Base-by-base conservation (phyloP, 2,329 filamentous ascomycete genomes). In the Chaetothyriales sp. region DNA sequence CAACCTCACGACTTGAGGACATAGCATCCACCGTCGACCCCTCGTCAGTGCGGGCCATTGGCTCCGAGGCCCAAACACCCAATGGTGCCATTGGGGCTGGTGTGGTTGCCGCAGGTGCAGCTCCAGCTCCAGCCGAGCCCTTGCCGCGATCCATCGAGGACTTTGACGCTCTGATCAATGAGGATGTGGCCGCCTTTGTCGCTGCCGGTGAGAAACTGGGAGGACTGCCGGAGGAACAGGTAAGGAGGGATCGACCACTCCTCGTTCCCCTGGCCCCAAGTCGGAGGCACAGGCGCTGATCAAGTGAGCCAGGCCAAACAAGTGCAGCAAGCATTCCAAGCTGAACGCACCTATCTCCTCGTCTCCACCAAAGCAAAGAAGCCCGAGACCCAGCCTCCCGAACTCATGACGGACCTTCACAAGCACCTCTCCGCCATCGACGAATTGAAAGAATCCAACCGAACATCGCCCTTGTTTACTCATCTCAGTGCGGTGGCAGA, bases 1-100 rank as follows among this genome's bases (percentile, higher is more conserved):
- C 92, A 42, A 98, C 92, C 49, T 92, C 88, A 57, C 83, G 92
- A 53, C 80, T 98, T 51, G 92, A 98, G 73, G 92, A 98, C 67
- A 95, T 98, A 63, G 90, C 92, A 45, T 81, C 85, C 58, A 83
- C 86, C 15, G 79, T 72, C 45, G 68, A 70, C 54, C 67, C 66
- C 77, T 50, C 75, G 70, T 62, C 73, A 22, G 48, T 49, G 36
- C 26, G 39, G n/a, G 46, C 51, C 9, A 58, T 56, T 71, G 55
- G 70, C 70, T 59, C 69, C 15, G 56, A 62, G 48, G 50, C 60
- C 49, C 57, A 66, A 12, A 59, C 68, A 5, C 56, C 65, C 20
- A 51, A 51, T 59, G 43, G 58, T 57, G 57, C 61, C 9, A 59
- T 68, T 22, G 53, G 65, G 18, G 53, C 65, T 2, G 32, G 32